Percentiles rank a stretch among this genome's conserved stretches.
Evolutionary conservation across 176 grass and related monocot species (phyloP).

Genomic region (Neostapfia colusana): DNA sequence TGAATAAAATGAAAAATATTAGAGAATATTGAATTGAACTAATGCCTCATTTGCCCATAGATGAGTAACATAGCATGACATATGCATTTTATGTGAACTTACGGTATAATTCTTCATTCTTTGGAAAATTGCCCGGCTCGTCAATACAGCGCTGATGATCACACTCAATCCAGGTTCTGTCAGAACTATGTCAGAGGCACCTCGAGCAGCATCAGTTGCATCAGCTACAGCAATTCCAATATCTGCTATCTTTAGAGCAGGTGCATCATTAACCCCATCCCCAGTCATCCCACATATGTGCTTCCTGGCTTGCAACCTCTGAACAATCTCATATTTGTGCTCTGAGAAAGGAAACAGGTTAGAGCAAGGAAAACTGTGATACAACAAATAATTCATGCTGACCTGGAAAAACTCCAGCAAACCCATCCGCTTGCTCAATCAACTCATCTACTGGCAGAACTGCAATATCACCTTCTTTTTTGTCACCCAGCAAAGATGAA

Average conservation of each 20-base stretch:
- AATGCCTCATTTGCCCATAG: constrained; percentile 11
- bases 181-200: constrained; percentile 64
- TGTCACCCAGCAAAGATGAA: constrained; percentile 55
- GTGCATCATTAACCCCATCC: constrained; percentile 66
- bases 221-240: constrained; percentile 66
- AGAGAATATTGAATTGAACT: neutral
- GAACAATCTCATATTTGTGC: constrained; percentile 70
- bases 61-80: constrained; percentile 7
- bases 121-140: constrained; percentile 62
- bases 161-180: constrained; percentile 69
- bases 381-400: constrained; percentile 21
- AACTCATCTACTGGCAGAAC: constrained; percentile 53
- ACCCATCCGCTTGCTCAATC: constrained; percentile 62
- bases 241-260: constrained; percentile 60
- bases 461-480: constrained; percentile 53
- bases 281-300: constrained; percentile 73
- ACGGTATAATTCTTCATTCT: constrained; percentile 72
- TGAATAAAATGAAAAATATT: constrained; percentile 2
- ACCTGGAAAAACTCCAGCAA: constrained; percentile 66
- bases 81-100: constrained; percentile 14
- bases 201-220: constrained; percentile 62
- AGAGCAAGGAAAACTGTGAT: constrained; percentile 14
- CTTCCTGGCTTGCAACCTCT: constrained; percentile 60
- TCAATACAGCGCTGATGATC: constrained; percentile 63
- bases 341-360: constrained; percentile 43